These are phyloP conservation scores for Cryptococcus amylolentus DNA, from an alignment of 1,284 basidiomycete genomes.

Conservation along the genomic window DNA sequence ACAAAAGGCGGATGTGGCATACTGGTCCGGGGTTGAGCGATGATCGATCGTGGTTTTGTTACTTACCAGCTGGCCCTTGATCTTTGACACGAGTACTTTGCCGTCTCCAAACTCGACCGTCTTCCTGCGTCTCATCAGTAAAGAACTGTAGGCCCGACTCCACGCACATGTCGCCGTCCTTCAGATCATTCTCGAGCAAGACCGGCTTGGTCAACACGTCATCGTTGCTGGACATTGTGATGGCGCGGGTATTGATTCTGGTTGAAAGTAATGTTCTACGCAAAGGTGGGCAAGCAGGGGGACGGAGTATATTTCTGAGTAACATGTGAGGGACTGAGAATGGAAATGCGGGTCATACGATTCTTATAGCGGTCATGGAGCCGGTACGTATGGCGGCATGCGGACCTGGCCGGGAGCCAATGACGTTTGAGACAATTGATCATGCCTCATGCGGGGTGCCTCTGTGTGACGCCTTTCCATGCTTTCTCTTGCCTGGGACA, in stretches of 20 bases:
- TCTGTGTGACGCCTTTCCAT: neutral
- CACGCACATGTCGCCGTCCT: conserved; percentile 70
- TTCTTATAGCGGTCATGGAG: too few species aligned
- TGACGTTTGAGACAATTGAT: neutral
- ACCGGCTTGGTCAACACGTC: conserved; percentile 28
- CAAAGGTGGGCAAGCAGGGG: too few species aligned
- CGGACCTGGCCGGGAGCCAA: neutral
- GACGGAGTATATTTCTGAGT: too few species aligned
- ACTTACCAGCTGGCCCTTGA: conserved; percentile 60
- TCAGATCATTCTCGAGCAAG: conserved; percentile 55
- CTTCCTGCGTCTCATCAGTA: conserved; percentile 28
- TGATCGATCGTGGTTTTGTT: conserved; percentile 7
- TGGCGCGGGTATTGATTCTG: neutral
- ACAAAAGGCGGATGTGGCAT: conserved; percentile 79
- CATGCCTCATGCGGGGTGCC: neutral
- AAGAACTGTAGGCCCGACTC: neutral
- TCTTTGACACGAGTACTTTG: conserved; percentile 73
- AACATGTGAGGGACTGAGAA: too few species aligned
- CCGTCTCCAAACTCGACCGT: conserved; percentile 74
- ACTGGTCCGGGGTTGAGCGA: conserved; percentile 48
- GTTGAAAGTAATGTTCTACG: too few species aligned
- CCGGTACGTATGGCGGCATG: too few species aligned
- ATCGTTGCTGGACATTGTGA: conserved; percentile 2
- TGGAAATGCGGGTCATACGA: too few species aligned
- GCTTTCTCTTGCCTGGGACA: neutral